Percentiles rank a stretch among this genome's conserved stretches.
phyloP scores from a whole-genome alignment of 768 basidiomycete genomes.

The Kondoa malvinella region DNA sequence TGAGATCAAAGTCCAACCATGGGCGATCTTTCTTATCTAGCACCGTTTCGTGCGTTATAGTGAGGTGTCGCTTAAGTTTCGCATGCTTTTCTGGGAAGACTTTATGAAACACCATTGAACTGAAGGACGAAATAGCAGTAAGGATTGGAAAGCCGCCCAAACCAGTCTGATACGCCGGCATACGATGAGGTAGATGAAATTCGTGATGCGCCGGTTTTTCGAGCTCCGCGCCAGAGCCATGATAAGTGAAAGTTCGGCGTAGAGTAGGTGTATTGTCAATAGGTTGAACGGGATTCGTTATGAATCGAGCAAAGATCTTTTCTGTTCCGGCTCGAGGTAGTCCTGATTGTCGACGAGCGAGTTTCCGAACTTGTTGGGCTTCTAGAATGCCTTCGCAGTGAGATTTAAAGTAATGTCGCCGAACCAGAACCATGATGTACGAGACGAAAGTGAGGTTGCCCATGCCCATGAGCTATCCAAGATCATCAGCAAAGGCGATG shows the following conservation, averaged over 20 bases:
- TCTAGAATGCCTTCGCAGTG: slow-evolving; percentile 39
- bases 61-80: not conserved
- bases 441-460: slow-evolving; percentile 45
- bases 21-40: not conserved
- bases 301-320: not conserved
- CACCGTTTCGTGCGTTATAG: not conserved
- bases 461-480: too few species aligned
- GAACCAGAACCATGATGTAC: slow-evolving; percentile 62
- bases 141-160: slow-evolving; percentile 34
- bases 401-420: slow-evolving; percentile 57
- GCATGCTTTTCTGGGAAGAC: not conserved
- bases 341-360: not conserved
- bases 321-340: not conserved
- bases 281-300: not conserved
- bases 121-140: not conserved
- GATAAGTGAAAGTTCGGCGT: not conserved
- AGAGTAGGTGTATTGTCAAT: not conserved
- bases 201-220: not conserved
- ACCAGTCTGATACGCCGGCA: slow-evolving; percentile 6
- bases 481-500: too few species aligned
- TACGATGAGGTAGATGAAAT: not conserved
- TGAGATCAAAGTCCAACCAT: slow-evolving; percentile 53
- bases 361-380: not conserved
- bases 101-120: not conserved
- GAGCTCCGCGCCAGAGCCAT: not conserved